Percentiles rank a stretch among this genome's conserved stretches.
phyloP scores from a whole-genome alignment of 208 protist genomes.

The Naegleria fowleri region DNA sequence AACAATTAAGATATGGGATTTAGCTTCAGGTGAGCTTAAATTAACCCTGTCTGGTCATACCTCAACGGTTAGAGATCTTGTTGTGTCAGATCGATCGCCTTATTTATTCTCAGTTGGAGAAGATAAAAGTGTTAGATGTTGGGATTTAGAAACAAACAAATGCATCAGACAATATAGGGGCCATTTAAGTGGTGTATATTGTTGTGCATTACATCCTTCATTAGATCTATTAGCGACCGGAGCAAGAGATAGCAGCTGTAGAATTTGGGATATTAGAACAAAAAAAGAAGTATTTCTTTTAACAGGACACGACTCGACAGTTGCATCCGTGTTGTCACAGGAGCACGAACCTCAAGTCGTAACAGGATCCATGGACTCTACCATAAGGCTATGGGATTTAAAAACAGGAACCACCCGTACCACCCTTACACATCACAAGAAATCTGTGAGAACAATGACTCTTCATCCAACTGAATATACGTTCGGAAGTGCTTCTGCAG shows the following conservation, averaged over 20 bases:
- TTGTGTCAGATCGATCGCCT: constrained; percentile 79
- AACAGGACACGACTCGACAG: constrained; percentile 83
- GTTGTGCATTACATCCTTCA: constrained; percentile 83
- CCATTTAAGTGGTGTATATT: constrained; percentile 87
- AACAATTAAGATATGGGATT: constrained; percentile 98
- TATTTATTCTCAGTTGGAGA: constrained; percentile 98
- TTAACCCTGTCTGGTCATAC: constrained; percentile 98
- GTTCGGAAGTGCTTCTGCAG: constrained; percentile 86
- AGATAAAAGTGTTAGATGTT: constrained; percentile 97
- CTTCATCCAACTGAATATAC: constrained; percentile 75
- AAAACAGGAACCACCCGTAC: constrained; percentile 47
- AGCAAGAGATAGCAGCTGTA: constrained; percentile 80
- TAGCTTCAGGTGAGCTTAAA: constrained; percentile 88
- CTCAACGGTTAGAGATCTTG: constrained; percentile 70
- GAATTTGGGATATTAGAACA: constrained; percentile 82
- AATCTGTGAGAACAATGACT: constrained; percentile 82
- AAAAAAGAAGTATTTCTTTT: constrained; percentile 70
- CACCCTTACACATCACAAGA: constrained; percentile 97
- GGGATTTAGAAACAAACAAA: constrained; percentile 94
- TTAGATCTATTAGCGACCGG: constrained; percentile 97
- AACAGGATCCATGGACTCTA: constrained; percentile 66
- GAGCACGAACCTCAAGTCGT: constrained; percentile 79
- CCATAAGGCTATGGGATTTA: constrained; percentile 63
- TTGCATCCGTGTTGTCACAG: constrained; percentile 77
- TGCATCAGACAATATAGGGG: constrained; percentile 91